Conservation (phyloP, 2,329 filamentous ascomycete genomes). For the Nothopassalora personata region DNA sequence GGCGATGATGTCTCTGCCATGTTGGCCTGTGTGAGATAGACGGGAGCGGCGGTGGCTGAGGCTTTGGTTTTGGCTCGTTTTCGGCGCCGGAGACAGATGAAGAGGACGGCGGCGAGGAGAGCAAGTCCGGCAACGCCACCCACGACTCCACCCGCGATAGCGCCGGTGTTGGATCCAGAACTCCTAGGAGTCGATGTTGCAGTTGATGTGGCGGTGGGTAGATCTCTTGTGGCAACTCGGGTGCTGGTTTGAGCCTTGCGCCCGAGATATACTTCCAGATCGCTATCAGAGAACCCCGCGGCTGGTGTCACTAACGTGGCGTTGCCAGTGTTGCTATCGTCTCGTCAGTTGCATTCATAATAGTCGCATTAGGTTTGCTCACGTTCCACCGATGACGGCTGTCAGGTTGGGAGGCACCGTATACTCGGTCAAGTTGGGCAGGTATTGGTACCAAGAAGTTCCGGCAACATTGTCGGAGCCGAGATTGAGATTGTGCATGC, state of each 20-base stretch:
- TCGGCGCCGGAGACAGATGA: slow-evolving; percentile 35
- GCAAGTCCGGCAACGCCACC: slow-evolving; percentile 35
- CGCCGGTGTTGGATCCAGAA: slow-evolving; percentile 27
- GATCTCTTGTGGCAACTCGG: slow-evolving; percentile 49
- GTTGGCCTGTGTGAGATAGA: not conserved
- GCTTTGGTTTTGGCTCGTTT: slow-evolving; percentile 24
- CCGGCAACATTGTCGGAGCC: slow-evolving; percentile 41
- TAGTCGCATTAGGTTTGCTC: not conserved
- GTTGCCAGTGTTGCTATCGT: slow-evolving; percentile 42
- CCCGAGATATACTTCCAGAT: slow-evolving; percentile 52
- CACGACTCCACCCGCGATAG: slow-evolving; percentile 39
- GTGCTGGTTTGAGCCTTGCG: slow-evolving; percentile 43
- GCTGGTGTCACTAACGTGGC: slow-evolving; percentile 51
- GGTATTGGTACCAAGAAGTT: slow-evolving; percentile 46
- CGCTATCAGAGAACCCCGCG: slow-evolving; percentile 46
- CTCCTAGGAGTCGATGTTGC: slow-evolving; percentile 10
- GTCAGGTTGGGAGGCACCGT: slow-evolving; percentile 45
- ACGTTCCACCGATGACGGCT: slow-evolving; percentile 46
- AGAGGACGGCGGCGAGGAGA: slow-evolving; percentile 23
- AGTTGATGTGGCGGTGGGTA: slow-evolving; percentile 29
- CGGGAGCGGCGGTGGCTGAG: not conserved
- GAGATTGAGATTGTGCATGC: slow-evolving; percentile 49
- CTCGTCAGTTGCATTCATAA: slow-evolving; percentile 1
- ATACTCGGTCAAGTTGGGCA: slow-evolving; percentile 45
- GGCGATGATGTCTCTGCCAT: not conserved